A percentile compares a stretch with the other conserved stretches of the same genome.
phyloP scores from a whole-genome alignment of 1,284 basidiomycete genomes.

The Melampsora americana region DNA sequence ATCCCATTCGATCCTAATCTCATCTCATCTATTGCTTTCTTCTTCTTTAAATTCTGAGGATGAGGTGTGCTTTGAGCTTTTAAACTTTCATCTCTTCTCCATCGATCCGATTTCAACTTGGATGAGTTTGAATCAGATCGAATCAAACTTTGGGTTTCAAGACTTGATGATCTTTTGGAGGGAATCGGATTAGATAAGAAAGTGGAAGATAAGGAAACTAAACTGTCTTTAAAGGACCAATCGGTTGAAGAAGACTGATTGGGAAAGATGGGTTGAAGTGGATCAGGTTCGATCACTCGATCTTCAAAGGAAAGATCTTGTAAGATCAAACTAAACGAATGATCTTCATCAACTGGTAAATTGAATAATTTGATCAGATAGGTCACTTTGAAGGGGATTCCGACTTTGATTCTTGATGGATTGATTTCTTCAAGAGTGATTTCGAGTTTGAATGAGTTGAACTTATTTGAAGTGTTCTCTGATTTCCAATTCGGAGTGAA shows the following conservation, averaged over 20 bases:
- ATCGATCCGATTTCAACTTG: too few species aligned
- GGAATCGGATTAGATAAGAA: too few species aligned
- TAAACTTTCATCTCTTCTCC: not conserved
- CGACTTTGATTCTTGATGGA: not conserved
- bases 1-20: too few species aligned
- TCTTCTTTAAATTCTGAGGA: not conserved
- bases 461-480: too few species aligned
- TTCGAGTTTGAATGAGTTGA: not conserved
- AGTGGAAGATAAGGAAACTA: not conserved
- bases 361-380: not conserved
- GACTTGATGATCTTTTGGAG: too few species aligned
- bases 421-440: not conserved
- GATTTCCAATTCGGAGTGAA: not conserved
- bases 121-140: too few species aligned
- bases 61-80: not conserved
- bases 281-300: not conserved
- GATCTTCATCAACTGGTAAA: not conserved
- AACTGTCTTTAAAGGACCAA: not conserved
- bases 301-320: too few species aligned
- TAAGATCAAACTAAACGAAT: too few species aligned
- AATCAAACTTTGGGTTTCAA: too few species aligned
- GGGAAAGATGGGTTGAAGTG: not conserved
- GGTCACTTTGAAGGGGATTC: not conserved
- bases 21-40: too few species aligned
- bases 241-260: not conserved